These are phyloP conservation scores for Cutaneotrichosporon cyanovorans DNA, from an alignment of 1,284 basidiomycete species.

Conservation along the genomic window DNA sequence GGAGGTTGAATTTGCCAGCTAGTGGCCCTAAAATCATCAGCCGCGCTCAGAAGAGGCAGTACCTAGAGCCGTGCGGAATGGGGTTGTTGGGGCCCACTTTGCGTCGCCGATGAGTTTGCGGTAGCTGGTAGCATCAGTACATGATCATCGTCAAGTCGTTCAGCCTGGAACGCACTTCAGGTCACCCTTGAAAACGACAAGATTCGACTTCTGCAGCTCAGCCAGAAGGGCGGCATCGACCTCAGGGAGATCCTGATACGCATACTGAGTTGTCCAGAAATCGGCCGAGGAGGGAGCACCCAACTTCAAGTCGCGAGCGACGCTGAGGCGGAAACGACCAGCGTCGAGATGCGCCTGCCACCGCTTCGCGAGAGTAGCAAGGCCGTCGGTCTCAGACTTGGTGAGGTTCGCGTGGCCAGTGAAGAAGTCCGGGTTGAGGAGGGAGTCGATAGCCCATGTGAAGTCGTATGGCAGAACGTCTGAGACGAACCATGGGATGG, in stretches of 20 bases:
- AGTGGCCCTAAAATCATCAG: conserved; percentile 56
- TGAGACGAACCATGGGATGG: conserved; percentile 81
- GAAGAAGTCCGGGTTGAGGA: conserved; percentile 52
- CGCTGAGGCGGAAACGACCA: conserved; percentile 67
- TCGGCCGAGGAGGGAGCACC: conserved; percentile 51
- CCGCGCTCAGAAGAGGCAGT: neutral
- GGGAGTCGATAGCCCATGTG: conserved; percentile 48
- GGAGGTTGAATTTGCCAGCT: conserved; percentile 66
- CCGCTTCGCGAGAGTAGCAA: conserved; percentile 59
- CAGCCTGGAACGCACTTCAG: conserved; percentile 57
- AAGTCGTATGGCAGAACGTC: conserved; percentile 81
- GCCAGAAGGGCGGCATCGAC: conserved; percentile 57
- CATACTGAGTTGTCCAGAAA: conserved; percentile 78
- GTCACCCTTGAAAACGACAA: conserved; percentile 96
- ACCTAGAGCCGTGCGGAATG: conserved; percentile 72
- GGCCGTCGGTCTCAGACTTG: conserved; percentile 29
- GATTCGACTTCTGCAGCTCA: conserved; percentile 57
- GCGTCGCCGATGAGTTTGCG: conserved; percentile 84
- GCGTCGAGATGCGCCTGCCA: conserved; percentile 65
- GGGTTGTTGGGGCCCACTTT: conserved; percentile 74
- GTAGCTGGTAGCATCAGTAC: too few species aligned
- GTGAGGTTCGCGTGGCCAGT: conserved; percentile 51
- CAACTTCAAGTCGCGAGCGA: conserved; percentile 59
- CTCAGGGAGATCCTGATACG: conserved; percentile 71
- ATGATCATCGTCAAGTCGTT: neutral